Evolutionary conservation across 768 basidiomycete species (phyloP), one percentile per base, ranked within the genome.

Genomic region (Gloeophyllum trabeum): DNA sequence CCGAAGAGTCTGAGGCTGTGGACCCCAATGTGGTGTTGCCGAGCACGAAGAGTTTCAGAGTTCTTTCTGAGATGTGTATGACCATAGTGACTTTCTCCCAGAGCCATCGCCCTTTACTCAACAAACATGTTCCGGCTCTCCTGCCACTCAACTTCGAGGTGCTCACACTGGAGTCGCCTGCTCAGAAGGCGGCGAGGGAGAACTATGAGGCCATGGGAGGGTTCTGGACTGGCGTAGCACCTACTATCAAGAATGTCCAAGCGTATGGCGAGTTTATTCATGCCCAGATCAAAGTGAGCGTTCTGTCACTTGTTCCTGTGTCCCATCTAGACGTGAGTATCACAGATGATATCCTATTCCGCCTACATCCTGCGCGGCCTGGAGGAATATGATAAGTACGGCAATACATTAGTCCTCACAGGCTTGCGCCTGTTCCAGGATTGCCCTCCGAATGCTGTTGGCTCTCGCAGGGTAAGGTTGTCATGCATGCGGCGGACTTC

Each of bases 51-150:
- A 93, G 90, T 56, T 92, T 96, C 70, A 97, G 96, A 61, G 85
- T 96, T 6, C 66, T 97, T 7, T 81, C 87, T 12, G 96, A 99
- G 63, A 84, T 94, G 70, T 87, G 87, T 4, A 83, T 93, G 67
- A 80, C 89, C 10, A 79, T 94, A 56, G 86, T 92, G 22, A 77
- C 91, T 21, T 84, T 96, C 61, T 81, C 85, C 46, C 94, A 97
- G 60, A 73, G 76, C 28, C 82, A 88, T 50, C 74, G 81, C 35
- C 62, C 67, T 5, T 59, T 84, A 46, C 79, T 88, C 40, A 63
- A 71, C 12, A 66, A 79, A 2, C 68, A 77, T 13, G 73, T 94
- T 45, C 73, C 79, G 52, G 68, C 75, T 13, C 84, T 83, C 5
- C 71, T 90, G 26, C 67, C 75, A 6, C 71, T 86, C n/a, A 81